A percentile compares a stretch with the other conserved stretches of the same genome.
Conservation (phyloP, 2,329 filamentous ascomycete species). For the Dothiorella sarmentorum region DNA sequence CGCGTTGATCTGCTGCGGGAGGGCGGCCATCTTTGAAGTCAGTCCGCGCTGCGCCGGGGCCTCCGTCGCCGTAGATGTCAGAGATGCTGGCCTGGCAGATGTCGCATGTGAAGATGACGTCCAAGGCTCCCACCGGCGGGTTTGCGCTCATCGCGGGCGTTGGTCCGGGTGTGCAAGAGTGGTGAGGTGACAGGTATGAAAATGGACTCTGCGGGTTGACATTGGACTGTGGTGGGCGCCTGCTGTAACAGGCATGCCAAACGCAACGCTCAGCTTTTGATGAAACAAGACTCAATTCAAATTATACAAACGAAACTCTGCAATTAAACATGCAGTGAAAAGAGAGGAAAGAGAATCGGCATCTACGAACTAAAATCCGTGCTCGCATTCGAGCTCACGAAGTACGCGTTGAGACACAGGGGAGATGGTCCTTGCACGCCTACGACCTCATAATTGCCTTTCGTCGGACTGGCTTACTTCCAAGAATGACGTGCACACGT, state of each 20-base stretch:
- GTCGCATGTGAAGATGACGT: constrained; percentile 49
- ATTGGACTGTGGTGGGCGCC: not conserved
- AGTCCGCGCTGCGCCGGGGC: constrained; percentile 28
- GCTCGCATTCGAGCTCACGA: no score
- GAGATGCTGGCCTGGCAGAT: constrained; percentile 46
- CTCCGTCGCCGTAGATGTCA: constrained; percentile 42
- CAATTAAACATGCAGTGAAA: no score
- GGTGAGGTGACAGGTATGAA: not conserved
- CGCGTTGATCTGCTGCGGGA: constrained; percentile 35
- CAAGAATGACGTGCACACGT: not conserved
- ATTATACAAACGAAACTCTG: no score
- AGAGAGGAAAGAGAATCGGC: no score
- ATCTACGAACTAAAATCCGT: no score
- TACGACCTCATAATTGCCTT: no score
- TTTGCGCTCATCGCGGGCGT: not conserved
- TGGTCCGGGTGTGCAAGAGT: not conserved
- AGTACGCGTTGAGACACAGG: no score
- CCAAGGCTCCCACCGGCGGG: constrained; percentile 25
- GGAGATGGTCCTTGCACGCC: no score
- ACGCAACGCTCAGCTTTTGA: not conserved
- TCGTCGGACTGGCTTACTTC: no score
- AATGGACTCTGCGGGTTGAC: not conserved
- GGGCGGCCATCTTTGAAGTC: constrained; percentile 26
- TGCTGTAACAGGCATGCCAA: not conserved
- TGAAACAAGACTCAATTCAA: not conserved